A percentile compares a stretch with the other conserved stretches of the same genome.
These are phyloP conservation scores for Medicago arabica DNA, from an alignment of 306 rosid genomes.

Conservation along the genomic window DNA sequence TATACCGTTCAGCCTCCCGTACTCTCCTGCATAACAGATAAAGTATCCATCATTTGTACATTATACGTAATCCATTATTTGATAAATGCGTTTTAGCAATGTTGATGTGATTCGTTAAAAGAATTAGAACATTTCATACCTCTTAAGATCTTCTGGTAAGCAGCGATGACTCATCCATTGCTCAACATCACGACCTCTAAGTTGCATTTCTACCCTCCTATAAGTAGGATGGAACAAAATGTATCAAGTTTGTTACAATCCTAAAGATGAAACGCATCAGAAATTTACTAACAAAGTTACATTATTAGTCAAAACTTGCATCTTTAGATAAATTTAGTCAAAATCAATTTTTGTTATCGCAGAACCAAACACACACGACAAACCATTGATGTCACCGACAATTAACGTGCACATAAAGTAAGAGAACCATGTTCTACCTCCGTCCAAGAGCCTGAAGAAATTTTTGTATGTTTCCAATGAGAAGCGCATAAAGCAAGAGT, in stretches of 20 bases:
- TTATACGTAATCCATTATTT: not conserved
- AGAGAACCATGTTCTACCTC: too few relatives aligned
- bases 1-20: conserved; percentile 73
- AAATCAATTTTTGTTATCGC: too few relatives aligned
- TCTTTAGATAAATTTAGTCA: not conserved
- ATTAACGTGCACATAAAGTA: too few relatives aligned
- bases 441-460: conserved; percentile 72
- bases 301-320: too few relatives aligned
- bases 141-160: conserved; percentile 66
- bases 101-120: conserved; percentile 12
- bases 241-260: conserved; percentile 17
- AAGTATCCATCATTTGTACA: conserved; percentile 23
- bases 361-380: too few relatives aligned
- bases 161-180: conserved; percentile 97
- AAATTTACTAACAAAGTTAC: not conserved
- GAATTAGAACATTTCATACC: conserved; percentile 36
- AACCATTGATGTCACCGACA: too few relatives aligned
- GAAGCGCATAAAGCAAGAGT: conserved; percentile 84
- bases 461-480: conserved; percentile 86
- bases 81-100: not conserved
- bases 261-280: not conserved
- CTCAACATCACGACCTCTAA: conserved; percentile 84
- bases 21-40: conserved; percentile 65
- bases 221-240: conserved; percentile 23
- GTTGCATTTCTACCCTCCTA: conserved; percentile 85